phyloP scores from a whole-genome alignment of 208 protist genomes.

The Leishmania aethiopica region DNA sequence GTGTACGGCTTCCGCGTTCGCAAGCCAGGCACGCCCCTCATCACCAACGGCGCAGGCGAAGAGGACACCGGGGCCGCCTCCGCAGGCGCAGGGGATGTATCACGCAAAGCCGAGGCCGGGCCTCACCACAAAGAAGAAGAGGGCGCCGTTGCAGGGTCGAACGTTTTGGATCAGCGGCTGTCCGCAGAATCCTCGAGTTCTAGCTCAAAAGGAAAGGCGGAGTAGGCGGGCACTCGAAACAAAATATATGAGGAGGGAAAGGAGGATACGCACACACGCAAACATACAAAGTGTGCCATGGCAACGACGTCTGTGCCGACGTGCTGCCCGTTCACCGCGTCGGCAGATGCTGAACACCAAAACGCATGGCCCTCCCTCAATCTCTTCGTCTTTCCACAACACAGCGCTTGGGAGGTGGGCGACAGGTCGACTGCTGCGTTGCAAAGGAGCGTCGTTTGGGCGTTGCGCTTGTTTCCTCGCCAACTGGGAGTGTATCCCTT shows the following conservation, averaged over 20 bases:
- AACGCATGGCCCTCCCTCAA: not conserved
- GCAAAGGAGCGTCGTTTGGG: not conserved
- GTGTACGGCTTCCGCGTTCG: constrained; percentile 98
- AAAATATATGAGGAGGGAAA: not conserved
- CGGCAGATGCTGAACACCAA: not conserved
- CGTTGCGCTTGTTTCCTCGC: not conserved
- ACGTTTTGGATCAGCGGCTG: not conserved
- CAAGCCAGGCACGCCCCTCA: constrained; percentile 37
- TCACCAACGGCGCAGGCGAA: constrained; percentile 1
- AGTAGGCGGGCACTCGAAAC: not conserved
- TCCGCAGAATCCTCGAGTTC: not conserved
- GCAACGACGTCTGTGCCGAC: not conserved
- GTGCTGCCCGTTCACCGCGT: not conserved
- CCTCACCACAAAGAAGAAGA: not conserved
- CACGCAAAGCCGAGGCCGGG: not conserved
- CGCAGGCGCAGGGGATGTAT: not conserved
- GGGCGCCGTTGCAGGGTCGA: not conserved
- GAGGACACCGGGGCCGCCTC: not conserved
- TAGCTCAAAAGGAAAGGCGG: constrained; percentile 7
- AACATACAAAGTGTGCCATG: not conserved
- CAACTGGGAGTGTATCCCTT: not conserved
- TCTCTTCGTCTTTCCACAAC: not conserved
- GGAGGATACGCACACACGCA: not conserved
- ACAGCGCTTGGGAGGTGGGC: not conserved
- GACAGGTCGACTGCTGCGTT: not conserved